Evolutionary conservation across 495 filamentous ascomycete species (phyloP), one percentile per base, ranked within the genome.

Genomic region (Beverwykella pulmonaria): DNA sequence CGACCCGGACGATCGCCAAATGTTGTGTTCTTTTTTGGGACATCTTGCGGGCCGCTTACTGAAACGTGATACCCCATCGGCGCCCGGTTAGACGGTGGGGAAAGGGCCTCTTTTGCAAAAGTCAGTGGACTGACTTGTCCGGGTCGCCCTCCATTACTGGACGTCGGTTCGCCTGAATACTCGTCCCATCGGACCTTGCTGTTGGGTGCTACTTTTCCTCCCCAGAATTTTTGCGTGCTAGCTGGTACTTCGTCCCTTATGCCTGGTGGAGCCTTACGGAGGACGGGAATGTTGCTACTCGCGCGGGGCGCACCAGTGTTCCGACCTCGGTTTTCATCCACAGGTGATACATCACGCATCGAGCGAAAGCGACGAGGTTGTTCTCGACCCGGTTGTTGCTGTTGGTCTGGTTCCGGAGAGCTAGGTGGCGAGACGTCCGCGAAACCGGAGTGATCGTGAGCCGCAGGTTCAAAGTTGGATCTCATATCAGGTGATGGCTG

Each of bases 161-260:
- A 73, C 8, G 79, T 82, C 41, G 81, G 80, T 52, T 83, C 82
- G 7, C 79, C 80, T 1, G 83, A 81, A 62, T 78, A 82, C 44
- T 77, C 76, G 73, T 85, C 80, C 82, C 80, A 82, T 65, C 74
- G 73, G 4, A 79, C 79, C 26, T 60, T 50, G 29, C 57, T 57
- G 57, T 44, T 47, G 23, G 68, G 63, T n/a, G 59, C 54, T 41
- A 67, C 61, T 62, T 67, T 61, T n/a, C 64, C 70, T 47, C 48
- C 56, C 58, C 69, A 67, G 36, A 67, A 64, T 23, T 71, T 71
- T 50, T 71, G 67, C 19, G 52, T 59, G 23, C 49, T 58, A 47
- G 22, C 27, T 17, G 36, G n/a, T 22, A 22, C 25, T 19, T 63
- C 47, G 27, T 29, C 58, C 15, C 52, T 56, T 0, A 54, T 1